Conservation (phyloP, 2,329 filamentous ascomycete genomes). For the Scedosporium dehoogii region DNA sequence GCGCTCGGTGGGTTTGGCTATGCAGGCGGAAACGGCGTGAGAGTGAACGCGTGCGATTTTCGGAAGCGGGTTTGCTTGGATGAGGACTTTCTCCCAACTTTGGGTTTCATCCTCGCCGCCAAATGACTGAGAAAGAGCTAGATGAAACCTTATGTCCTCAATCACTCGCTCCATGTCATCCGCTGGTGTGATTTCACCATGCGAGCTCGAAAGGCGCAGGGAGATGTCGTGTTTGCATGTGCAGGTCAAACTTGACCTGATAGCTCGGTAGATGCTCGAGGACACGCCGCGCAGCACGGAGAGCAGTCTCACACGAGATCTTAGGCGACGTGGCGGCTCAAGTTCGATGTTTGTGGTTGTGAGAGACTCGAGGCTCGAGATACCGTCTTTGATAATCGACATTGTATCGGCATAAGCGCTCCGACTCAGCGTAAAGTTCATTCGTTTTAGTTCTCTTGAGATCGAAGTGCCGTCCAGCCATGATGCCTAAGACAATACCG, state of each 20-base stretch:
- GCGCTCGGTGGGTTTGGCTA: too few species aligned
- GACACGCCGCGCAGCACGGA: conserved; percentile 13
- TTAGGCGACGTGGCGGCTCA: conserved; percentile 11
- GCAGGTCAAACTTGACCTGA: background rate
- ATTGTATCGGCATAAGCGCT: conserved; percentile 3
- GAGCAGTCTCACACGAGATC: conserved; percentile 13
- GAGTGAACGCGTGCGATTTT: too few species aligned
- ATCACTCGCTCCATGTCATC: conserved; percentile 9
- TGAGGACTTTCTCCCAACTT: too few species aligned
- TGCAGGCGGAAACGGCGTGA: too few species aligned
- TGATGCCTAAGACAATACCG: too few species aligned
- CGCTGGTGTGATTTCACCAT: background rate
- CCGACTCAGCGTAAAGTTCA: conserved; percentile 9
- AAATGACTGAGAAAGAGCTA: background rate
- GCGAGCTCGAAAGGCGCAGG: conserved; percentile 6
- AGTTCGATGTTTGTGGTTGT: conserved; percentile 13
- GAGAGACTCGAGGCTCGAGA: conserved; percentile 14
- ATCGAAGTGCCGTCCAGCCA: background rate
- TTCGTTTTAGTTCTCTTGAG: conserved; percentile 8
- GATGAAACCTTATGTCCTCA: background rate
- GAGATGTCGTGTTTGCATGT: conserved; percentile 11
- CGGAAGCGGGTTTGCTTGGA: too few species aligned
- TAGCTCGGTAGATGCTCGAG: conserved; percentile 11
- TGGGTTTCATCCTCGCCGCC: background rate
- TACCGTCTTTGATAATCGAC: conserved; percentile 11